A percentile compares a stretch with the other conserved stretches of the same genome.
Conservation (phyloP, 768 basidiomycete species). For the Polyporus arcularius region DNA sequence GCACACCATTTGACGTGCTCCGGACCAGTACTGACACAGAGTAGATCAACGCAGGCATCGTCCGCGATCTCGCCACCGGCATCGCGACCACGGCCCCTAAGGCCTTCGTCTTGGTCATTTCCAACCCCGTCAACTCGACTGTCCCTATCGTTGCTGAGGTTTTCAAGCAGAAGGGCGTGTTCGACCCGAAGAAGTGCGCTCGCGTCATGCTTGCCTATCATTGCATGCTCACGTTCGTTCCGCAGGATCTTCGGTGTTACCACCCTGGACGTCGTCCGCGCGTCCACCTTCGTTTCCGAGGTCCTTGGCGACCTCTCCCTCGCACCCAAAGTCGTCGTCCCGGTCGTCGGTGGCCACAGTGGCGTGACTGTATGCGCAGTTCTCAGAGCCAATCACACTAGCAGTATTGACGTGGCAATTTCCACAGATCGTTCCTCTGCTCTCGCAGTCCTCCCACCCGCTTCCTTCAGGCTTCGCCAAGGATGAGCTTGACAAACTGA, state of each 20-base stretch:
- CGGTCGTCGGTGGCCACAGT: constrained; percentile 94
- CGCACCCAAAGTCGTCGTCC: constrained; percentile 67
- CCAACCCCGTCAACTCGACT: constrained; percentile 99
- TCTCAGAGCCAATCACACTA: neutral
- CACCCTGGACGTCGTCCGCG: constrained; percentile 95
- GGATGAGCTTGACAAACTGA: constrained; percentile 56
- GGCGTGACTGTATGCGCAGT: constrained; percentile 72
- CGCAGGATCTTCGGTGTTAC: constrained; percentile 96
- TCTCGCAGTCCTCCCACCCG: constrained; percentile 85
- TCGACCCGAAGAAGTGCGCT: constrained; percentile 84
- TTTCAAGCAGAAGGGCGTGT: constrained; percentile 89
- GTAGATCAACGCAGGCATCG: constrained; percentile 97
- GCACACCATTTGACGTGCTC: neutral
- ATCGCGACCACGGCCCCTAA: constrained; percentile 84
- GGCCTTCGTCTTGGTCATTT: constrained; percentile 94
- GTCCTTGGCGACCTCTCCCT: constrained; percentile 64
- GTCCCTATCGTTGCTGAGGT: constrained; percentile 97
- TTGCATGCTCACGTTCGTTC: neutral
- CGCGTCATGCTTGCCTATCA: neutral
- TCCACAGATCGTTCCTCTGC: constrained; percentile 82
- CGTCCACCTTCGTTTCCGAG: constrained; percentile 94
- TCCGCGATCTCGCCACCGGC: constrained; percentile 88
- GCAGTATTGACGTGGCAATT: neutral
- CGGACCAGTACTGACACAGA: constrained; percentile 4
- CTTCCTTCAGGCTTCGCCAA: constrained; percentile 60